Percentiles rank a stretch among this genome's conserved stretches.
Evolutionary conservation across 306 rosid species (phyloP).

Genomic region (Begonia masoniana): DNA sequence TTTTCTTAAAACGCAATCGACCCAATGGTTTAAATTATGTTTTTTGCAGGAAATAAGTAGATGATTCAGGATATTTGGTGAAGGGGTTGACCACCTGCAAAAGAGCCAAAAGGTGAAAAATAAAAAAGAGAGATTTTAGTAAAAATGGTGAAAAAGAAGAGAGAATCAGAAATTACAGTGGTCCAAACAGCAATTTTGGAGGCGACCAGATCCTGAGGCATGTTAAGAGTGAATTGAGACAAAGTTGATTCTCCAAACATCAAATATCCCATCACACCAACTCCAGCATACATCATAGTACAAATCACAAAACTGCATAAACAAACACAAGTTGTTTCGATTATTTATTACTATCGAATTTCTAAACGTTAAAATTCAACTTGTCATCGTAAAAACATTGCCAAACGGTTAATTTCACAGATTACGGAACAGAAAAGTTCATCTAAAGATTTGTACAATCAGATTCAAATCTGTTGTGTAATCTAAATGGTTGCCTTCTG

Average conservation of each 20-base stretch:
- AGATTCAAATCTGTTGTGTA: too few relatives aligned
- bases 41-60: too few relatives aligned
- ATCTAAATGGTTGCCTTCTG: too few relatives aligned
- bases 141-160: neutral
- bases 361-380: too few relatives aligned
- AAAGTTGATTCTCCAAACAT: constrained; percentile 80
- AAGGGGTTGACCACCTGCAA: constrained; percentile 97
- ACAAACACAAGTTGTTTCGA: neutral
- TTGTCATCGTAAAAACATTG: too few relatives aligned
- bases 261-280: constrained; percentile 81
- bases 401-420: too few relatives aligned
- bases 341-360: too few relatives aligned
- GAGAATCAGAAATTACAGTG: constrained; percentile 50
- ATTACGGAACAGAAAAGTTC: too few relatives aligned
- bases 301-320: constrained; percentile 56
- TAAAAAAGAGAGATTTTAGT: neutral
- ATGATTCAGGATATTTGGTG: constrained; percentile 73
- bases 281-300: constrained; percentile 65
- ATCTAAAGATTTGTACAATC: too few relatives aligned
- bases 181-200: constrained; percentile 95
- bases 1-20: too few relatives aligned
- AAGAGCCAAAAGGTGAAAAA: constrained; percentile 8
- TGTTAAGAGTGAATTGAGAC: constrained; percentile 92
- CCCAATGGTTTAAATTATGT: too few relatives aligned
- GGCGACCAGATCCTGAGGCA: constrained; percentile 74